Percentiles rank a stretch among this genome's conserved stretches.
Evolutionary conservation across 129 eudicot genomes (phyloP).

Genomic region (Flaveria bidentis): DNA sequence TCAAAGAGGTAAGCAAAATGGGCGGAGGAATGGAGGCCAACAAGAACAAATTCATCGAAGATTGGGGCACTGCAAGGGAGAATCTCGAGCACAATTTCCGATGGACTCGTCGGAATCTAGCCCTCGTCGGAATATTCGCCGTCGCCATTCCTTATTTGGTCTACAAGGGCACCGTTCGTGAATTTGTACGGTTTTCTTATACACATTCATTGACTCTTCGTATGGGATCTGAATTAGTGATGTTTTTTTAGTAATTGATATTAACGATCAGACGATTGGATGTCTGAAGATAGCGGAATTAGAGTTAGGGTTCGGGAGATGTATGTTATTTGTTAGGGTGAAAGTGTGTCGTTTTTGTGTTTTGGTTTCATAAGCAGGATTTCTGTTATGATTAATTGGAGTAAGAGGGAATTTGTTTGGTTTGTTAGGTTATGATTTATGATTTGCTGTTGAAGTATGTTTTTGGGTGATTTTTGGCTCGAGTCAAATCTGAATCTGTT

Average conservation of each 20-base stretch:
- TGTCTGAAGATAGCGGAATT: too few species aligned
- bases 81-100: constrained; percentile 85
- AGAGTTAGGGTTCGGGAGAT: not conserved
- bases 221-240: constrained; percentile 16
- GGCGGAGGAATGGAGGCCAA: constrained; percentile 97
- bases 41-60: constrained; percentile 92
- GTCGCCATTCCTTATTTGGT: constrained; percentile 76
- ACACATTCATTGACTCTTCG: not conserved
- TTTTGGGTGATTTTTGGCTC: too few species aligned
- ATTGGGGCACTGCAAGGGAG: constrained; percentile 85
- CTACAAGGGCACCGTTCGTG: constrained; percentile 92
- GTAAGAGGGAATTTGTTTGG: too few species aligned
- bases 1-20: constrained; percentile 36
- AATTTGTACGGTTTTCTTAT: constrained; percentile 49
- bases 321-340: not conserved
- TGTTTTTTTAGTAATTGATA: not conserved
- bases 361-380: not conserved
- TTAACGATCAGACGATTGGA: too few species aligned
- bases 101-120: constrained; percentile 95
- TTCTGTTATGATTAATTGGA: too few species aligned
- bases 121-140: constrained; percentile 83
- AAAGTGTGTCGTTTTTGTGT: too few species aligned
- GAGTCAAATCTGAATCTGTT: too few species aligned
- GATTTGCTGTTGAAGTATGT: too few species aligned
- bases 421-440: too few species aligned